phyloP scores from a whole-genome alignment of 768 basidiomycete genomes.

The Termitomyces sp. region DNA sequence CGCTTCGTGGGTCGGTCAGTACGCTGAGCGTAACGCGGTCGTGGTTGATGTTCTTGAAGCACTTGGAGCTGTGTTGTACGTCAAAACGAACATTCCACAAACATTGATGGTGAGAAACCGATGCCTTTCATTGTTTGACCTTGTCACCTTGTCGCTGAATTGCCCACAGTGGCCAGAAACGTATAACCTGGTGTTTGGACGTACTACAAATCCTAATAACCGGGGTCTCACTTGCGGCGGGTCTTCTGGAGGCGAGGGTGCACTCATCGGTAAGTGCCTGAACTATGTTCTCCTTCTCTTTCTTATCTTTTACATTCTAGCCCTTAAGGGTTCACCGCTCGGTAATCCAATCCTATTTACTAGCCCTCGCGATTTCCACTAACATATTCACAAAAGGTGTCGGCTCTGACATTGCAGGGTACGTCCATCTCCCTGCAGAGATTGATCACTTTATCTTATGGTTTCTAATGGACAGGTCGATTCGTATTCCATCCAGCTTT shows the following conservation, averaged over 20 bases:
- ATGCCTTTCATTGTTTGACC: not conserved
- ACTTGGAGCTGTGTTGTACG: conserved; percentile 66
- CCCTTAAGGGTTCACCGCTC: conserved; percentile 39
- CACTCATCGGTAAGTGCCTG: conserved; percentile 48
- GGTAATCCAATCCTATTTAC: conserved; percentile 20
- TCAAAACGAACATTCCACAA: conserved; percentile 75
- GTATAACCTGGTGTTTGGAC: conserved; percentile 73
- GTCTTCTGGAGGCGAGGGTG: conserved; percentile 84
- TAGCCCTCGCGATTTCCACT: not conserved
- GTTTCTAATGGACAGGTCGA: conserved; percentile 40
- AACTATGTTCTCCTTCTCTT: not conserved
- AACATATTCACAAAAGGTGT: conserved; percentile 24
- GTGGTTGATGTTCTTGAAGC: conserved; percentile 63
- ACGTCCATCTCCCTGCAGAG: conserved; percentile 3
- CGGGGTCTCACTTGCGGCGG: conserved; percentile 69
- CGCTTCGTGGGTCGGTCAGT: conserved; percentile 64
- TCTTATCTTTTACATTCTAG: conserved; percentile 15
- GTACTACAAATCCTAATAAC: conserved; percentile 75
- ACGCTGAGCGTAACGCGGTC: conserved; percentile 52
- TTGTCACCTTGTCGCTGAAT: not conserved
- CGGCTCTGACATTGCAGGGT: conserved; percentile 83
- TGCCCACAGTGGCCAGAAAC: conserved; percentile 65
- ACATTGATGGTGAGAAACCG: conserved; percentile 56
- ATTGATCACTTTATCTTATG: not conserved
- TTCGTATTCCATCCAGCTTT: conserved; percentile 66